Evolutionary conservation across 768 basidiomycete species (phyloP).

Genomic region (Ramaria rubella): DNA sequence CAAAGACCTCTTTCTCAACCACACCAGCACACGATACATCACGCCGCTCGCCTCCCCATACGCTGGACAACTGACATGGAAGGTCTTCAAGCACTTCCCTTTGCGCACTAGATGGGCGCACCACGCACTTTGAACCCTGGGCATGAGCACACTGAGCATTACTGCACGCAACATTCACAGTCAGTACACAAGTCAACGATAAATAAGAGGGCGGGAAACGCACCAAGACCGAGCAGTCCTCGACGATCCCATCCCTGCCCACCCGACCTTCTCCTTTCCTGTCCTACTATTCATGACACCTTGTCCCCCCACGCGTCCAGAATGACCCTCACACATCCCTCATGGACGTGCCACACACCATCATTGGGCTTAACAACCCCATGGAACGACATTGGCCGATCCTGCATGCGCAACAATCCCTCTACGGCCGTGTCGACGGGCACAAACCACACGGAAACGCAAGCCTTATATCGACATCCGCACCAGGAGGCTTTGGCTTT

Average conservation of each 20-base stretch:
- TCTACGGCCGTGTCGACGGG: slow-evolving; percentile 43
- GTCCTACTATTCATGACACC: slow-evolving; percentile 33
- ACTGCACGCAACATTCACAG: slow-evolving; percentile 41
- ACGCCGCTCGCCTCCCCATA: slow-evolving; percentile 44
- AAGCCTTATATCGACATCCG: slow-evolving; percentile 33
- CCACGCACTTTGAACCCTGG: slow-evolving; percentile 60
- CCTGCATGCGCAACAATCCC: slow-evolving; percentile 58
- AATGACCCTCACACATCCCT: slow-evolving; percentile 68
- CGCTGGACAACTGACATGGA: slow-evolving; percentile 86
- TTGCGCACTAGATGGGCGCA: slow-evolving; percentile 86
- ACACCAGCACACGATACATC: slow-evolving; percentile 53
- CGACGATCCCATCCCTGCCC: slow-evolving; percentile 82
- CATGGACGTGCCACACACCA: slow-evolving; percentile 69
- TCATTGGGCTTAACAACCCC: slow-evolving; percentile 10
- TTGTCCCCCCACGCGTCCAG: slow-evolving; percentile 92
- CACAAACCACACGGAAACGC: slow-evolving; percentile 66
- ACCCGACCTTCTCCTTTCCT: slow-evolving; percentile 51
- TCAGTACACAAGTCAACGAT: neutral
- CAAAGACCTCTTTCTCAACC: slow-evolving; percentile 70
- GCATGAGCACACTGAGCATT: slow-evolving; percentile 84
- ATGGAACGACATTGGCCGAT: slow-evolving; percentile 50
- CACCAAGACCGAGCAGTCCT: slow-evolving; percentile 90
- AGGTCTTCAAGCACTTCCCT: slow-evolving; percentile 89
- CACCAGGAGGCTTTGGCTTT: no score
- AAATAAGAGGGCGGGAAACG: neutral